These are phyloP conservation scores for Penicillium paradoxum DNA, from an alignment of 495 filamentous ascomycete genomes.

Conservation along the genomic window DNA sequence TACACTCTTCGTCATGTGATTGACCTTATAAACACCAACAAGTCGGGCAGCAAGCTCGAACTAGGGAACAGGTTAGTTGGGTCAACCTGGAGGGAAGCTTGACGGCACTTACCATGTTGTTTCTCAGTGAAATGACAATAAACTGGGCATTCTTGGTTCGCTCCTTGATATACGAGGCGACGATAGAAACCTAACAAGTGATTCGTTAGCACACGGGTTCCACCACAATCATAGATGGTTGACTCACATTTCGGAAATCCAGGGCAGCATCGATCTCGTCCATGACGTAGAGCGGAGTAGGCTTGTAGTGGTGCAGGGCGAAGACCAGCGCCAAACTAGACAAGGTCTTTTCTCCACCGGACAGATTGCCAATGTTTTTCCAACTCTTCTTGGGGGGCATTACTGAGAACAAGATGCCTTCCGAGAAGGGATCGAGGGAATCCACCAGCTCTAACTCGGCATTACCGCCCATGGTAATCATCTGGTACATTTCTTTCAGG, in stretches of 20 bases:
- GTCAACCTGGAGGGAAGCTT: not conserved
- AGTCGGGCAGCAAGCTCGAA: constrained; percentile 93
- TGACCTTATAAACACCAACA: constrained; percentile 98
- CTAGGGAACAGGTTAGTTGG: constrained; percentile 23
- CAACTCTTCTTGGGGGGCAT: constrained; percentile 99
- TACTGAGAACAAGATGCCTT: constrained; percentile 93
- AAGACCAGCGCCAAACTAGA: constrained; percentile 93
- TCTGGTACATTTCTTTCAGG: constrained; percentile 99
- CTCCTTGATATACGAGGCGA: constrained; percentile 98
- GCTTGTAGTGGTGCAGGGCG: constrained; percentile 96
- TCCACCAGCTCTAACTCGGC: constrained; percentile 96
- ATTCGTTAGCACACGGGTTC: constrained; percentile 10
- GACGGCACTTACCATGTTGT: constrained; percentile 73
- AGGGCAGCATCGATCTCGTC: constrained; percentile 98
- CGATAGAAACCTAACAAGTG: constrained; percentile 78
- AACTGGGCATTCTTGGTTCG: constrained; percentile 98
- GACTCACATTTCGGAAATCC: constrained; percentile 93
- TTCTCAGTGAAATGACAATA: constrained; percentile 94
- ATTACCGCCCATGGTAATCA: constrained; percentile 99
- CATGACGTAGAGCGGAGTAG: constrained; percentile 97
- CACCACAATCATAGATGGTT: not conserved
- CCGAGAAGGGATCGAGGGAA: constrained; percentile 90
- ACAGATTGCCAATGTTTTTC: constrained; percentile 97
- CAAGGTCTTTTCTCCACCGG: constrained; percentile 94
- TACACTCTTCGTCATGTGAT: constrained; percentile 98